A percentile compares a stretch with the other conserved stretches of the same genome.
Conservation (phyloP, 2,329 filamentous ascomycete species). For the Akanthomyces lecanii region DNA sequence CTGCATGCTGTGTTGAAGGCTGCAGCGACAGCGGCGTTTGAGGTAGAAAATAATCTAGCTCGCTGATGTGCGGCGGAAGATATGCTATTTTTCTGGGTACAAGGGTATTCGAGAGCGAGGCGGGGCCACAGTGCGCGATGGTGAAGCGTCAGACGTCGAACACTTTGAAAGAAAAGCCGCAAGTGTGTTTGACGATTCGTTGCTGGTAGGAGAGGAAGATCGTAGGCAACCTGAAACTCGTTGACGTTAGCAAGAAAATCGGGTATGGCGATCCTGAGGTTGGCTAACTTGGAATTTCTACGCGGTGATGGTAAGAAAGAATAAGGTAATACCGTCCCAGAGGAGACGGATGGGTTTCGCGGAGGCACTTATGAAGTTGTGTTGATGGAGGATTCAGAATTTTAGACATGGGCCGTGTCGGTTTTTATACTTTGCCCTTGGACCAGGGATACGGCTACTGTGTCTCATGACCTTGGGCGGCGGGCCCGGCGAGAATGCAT, state of each 20-base stretch:
- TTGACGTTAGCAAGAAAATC: too few relatives aligned
- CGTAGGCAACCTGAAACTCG: too few relatives aligned
- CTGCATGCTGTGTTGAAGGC: constrained; percentile 41
- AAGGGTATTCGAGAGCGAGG: too few relatives aligned
- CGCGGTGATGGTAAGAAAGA: constrained; percentile 10
- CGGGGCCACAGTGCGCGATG: too few relatives aligned
- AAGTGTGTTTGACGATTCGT: too few relatives aligned
- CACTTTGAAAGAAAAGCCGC: too few relatives aligned
- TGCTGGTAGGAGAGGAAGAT: too few relatives aligned
- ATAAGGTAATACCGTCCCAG: constrained; percentile 17
- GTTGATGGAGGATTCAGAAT: constrained; percentile 19
- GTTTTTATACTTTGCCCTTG: constrained; percentile 16
- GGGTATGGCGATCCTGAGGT: constrained; percentile 8
- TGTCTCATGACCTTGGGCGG: background rate
- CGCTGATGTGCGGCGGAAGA: constrained; percentile 50
- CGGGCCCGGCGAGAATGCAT: too few relatives aligned
- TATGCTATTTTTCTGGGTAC: too few relatives aligned
- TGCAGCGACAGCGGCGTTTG: too few relatives aligned
- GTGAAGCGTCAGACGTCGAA: too few relatives aligned
- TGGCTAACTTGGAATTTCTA: constrained; percentile 8
- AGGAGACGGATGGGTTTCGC: constrained; percentile 18
- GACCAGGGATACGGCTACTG: background rate
- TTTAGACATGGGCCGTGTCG: constrained; percentile 14
- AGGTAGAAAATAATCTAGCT: constrained; percentile 43
- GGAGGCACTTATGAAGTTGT: constrained; percentile 16